Conservation (phyloP, 768 basidiomycete genomes). For the Termitomyces eurrhizus region DNA sequence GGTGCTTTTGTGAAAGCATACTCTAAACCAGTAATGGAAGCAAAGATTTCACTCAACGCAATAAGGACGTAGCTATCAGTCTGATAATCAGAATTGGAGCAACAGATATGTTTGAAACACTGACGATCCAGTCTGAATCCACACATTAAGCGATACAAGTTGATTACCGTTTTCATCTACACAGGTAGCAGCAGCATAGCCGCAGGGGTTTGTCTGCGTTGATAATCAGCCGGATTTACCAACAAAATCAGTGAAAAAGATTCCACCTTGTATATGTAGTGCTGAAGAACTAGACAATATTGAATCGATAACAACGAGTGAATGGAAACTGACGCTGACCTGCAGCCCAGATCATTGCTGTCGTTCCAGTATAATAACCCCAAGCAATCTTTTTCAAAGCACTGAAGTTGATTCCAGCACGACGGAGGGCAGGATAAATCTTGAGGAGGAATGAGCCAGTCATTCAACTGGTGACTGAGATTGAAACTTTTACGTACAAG, state of each 20-base stretch:
- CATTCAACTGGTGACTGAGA: no score
- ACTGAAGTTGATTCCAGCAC: slow-evolving; percentile 49
- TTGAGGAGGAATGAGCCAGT: slow-evolving; percentile 16
- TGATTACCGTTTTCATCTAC: slow-evolving; percentile 31
- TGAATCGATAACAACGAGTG: neutral
- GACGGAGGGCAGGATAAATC: slow-evolving; percentile 55
- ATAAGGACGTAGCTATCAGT: slow-evolving; percentile 53
- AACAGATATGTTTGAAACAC: slow-evolving; percentile 14
- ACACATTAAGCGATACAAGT: slow-evolving; percentile 63
- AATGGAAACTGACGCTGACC: slow-evolving; percentile 25
- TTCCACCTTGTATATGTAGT: slow-evolving; percentile 65
- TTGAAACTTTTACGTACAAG: slow-evolving; percentile 30
- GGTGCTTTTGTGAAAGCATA: slow-evolving; percentile 91
- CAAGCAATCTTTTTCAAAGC: slow-evolving; percentile 55
- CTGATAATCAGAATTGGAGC: neutral
- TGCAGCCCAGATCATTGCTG: slow-evolving; percentile 67
- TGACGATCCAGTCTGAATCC: slow-evolving; percentile 70
- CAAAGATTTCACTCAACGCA: slow-evolving; percentile 72
- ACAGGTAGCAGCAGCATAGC: slow-evolving; percentile 52
- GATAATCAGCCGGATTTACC: slow-evolving; percentile 20
- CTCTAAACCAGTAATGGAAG: slow-evolving; percentile 78
- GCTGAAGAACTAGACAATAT: slow-evolving; percentile 50
- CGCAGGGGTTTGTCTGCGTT: slow-evolving; percentile 42
- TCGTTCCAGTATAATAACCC: slow-evolving; percentile 52
- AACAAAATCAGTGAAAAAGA: slow-evolving; percentile 30